phyloP scores from a whole-genome alignment of 257 asterid genomes.

The Plantago major region DNA sequence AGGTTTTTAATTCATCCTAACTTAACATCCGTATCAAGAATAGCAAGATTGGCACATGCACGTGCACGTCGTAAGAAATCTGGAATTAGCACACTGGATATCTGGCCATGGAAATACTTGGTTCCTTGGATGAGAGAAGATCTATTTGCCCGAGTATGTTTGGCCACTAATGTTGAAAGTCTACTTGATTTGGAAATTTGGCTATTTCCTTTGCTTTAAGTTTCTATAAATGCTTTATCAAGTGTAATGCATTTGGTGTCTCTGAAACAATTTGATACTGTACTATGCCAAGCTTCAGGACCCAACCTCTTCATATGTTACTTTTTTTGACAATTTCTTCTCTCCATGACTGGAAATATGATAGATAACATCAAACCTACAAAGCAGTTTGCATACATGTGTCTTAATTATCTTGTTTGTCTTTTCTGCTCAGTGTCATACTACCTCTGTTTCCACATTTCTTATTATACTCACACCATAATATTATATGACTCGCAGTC shows the following conservation, averaged over 20 bases:
- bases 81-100: slow-evolving; percentile 81
- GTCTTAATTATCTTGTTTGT: too few relatives aligned
- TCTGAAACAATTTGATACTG: too few relatives aligned
- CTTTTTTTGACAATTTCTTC: too few relatives aligned
- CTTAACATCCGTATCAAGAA: slow-evolving; percentile 69
- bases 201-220: neutral
- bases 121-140: slow-evolving; percentile 99
- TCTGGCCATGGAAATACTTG: slow-evolving; percentile 99
- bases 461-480: too few relatives aligned
- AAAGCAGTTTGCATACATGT: too few relatives aligned
- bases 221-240: slow-evolving; percentile 9
- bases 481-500: too few relatives aligned
- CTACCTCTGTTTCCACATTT: too few relatives aligned
- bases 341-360: too few relatives aligned
- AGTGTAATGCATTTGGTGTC: neutral
- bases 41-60: slow-evolving; percentile 41
- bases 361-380: too few relatives aligned
- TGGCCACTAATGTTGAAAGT: slow-evolving; percentile 12
- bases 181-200: slow-evolving; percentile 11
- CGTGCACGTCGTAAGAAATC: slow-evolving; percentile 57
- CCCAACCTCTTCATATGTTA: too few relatives aligned
- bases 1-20: slow-evolving; percentile 91
- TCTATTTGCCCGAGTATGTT: slow-evolving; percentile 85
- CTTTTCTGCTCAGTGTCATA: too few relatives aligned
- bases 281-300: too few relatives aligned